These are phyloP conservation scores for Neophaeococcomyces aloes DNA, from an alignment of 2,329 filamentous ascomycete species.

Conservation along the genomic window DNA sequence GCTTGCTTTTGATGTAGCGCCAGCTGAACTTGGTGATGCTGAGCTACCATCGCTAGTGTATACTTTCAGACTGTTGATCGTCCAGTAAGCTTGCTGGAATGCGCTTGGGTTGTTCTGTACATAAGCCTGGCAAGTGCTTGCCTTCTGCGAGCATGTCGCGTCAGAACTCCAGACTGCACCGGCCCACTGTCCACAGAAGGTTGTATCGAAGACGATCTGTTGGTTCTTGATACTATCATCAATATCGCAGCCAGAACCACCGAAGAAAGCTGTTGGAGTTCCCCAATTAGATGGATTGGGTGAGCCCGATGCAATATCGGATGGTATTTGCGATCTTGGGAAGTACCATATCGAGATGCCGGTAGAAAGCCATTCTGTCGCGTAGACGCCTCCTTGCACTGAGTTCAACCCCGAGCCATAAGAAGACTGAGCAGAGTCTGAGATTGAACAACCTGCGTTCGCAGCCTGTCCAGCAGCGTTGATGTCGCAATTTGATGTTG, in stretches of 20 bases:
- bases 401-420: conserved; percentile 64
- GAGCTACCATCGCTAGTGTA: conserved; percentile 14
- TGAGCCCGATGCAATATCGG: conserved; percentile 47
- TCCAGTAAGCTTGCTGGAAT: conserved; percentile 54
- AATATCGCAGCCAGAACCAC: conserved; percentile 57
- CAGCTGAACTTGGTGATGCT: too few species aligned
- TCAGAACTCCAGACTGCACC: conserved; percentile 55
- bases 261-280: conserved; percentile 57
- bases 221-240: conserved; percentile 58
- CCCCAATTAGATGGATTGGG: conserved; percentile 62
- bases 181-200: conserved; percentile 87
- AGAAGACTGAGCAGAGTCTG: conserved; percentile 42
- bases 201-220: conserved; percentile 69
- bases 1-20: too few species aligned
- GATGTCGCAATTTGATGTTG: conserved; percentile 49
- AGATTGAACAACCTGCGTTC: conserved; percentile 51
- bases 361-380: conserved; percentile 62
- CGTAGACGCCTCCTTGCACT: conserved; percentile 59
- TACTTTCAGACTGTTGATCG: conserved; percentile 20
- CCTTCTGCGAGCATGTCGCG: conserved; percentile 49
- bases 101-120: conserved; percentile 59
- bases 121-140: conserved; percentile 58
- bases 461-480: conserved; percentile 32
- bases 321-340: conserved; percentile 52
- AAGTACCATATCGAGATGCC: conserved; percentile 79